phyloP scores from a whole-genome alignment of 2,329 filamentous ascomycete genomes.

The Emmonsiellopsis sp. region DNA sequence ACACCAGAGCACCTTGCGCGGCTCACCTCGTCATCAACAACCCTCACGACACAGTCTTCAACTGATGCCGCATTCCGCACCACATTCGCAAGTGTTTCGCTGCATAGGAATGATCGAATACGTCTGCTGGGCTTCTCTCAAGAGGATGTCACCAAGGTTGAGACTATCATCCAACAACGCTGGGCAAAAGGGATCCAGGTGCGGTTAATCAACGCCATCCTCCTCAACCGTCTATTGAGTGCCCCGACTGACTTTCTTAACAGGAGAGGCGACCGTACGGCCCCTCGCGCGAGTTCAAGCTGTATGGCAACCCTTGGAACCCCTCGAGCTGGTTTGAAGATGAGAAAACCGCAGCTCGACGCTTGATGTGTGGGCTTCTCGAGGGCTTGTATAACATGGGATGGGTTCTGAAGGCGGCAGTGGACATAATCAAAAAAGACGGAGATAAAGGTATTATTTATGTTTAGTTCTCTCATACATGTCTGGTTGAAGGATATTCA shows the following conservation, averaged over 20 bases:
- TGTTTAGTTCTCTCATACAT: conserved; percentile 9
- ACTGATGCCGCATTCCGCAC: not conserved
- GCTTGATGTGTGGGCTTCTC: conserved; percentile 25
- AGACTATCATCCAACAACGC: not conserved
- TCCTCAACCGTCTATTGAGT: no score
- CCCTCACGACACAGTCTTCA: not conserved
- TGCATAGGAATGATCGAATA: conserved; percentile 23
- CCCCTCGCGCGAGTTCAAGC: conserved; percentile 29
- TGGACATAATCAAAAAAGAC: conserved; percentile 25
- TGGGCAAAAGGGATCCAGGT: conserved; percentile 2
- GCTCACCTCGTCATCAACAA: not conserved
- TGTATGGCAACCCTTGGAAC: conserved; percentile 28
- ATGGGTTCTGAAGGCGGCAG: conserved; percentile 30
- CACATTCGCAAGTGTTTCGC: conserved; percentile 22
- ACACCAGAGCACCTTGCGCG: no score
- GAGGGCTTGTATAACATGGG: conserved; percentile 25
- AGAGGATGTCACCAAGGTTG: conserved; percentile 13
- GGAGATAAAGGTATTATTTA: not conserved
- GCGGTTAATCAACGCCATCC: not conserved
- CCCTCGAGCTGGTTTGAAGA: conserved; percentile 12
- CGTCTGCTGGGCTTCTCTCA: conserved; percentile 29
- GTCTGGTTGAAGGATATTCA: not conserved
- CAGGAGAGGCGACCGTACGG: conserved; percentile 20
- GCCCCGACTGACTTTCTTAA: not conserved
- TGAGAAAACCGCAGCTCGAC: conserved; percentile 22